Base-by-base conservation (phyloP, 1,284 basidiomycete species). In the Leucoagaricus sp. region DNA sequence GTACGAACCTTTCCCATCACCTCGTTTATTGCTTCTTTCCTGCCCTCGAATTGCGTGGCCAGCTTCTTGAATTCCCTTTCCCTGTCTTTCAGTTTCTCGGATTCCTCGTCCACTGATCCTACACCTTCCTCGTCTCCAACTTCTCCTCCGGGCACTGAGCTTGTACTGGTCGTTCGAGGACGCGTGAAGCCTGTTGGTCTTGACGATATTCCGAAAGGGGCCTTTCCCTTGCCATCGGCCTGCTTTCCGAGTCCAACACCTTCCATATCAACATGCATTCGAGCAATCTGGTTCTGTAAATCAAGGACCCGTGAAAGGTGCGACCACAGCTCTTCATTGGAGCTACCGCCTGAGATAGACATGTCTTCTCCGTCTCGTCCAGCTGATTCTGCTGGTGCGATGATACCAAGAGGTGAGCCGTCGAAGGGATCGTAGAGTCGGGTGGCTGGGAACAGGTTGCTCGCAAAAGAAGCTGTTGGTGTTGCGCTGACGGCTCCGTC, bases 181-280 rank as follows among this genome's bases (percentile, higher is more conserved):
- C 31, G 41, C 9, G 55, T 13, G 31, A 56, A 53, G 26, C 53
- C 61, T 31, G 64, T 59, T 19, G 54, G 53, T 52, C 26, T 54
- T 15, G 50, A 23, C n/a, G 48, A 58, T 52, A 25, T 57, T n/a
- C 25, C 50, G 23, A 57, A 36, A 25, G 61, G 53, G 52, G 60
- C 63, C 59, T 77, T 71, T 29, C 65, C 62, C 63, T 76, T 71
- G 25, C 67, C 58, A 57, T 74, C 66, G 41, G 69, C 64, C 25
- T 63, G 63, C 58, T 65, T 72, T 19, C 62, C 64, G 49, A 63
- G 61, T 12, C 83, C 82, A 33, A 86, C 76, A 36, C 80, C 79
- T 67, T 91, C 89, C 86, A 91, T 87, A 38, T 85, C 81, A 17
- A 85, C 71, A 66, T 91, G 89, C 78, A 88, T 81, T 58, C 72